Evolutionary conservation across 768 basidiomycete genomes (phyloP).

Genomic region (Rhizopogon vinicolor): DNA sequence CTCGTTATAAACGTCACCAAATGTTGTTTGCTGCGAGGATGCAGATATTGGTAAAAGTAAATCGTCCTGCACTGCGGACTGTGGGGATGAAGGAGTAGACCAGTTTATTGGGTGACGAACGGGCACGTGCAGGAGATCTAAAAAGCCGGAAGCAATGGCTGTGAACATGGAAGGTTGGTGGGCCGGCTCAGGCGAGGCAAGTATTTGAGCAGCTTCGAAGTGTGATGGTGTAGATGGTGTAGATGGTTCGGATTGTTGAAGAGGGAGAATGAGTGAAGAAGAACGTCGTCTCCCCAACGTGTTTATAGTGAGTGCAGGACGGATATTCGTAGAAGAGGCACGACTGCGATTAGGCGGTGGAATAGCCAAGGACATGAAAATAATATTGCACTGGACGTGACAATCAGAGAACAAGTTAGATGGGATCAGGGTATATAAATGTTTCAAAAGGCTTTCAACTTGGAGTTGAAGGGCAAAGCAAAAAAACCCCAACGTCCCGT

Average conservation of each 20-base stretch:
- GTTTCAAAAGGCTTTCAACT: background rate
- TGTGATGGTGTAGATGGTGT: constrained; percentile 4
- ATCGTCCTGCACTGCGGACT: constrained; percentile 34
- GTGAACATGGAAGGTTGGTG: constrained; percentile 44
- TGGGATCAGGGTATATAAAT: too few relatives aligned
- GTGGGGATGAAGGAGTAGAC: constrained; percentile 44
- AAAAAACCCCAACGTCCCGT: too few relatives aligned
- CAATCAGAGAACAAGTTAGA: too few relatives aligned
- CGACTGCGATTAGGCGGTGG: constrained; percentile 47
- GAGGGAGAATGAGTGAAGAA: constrained; percentile 38
- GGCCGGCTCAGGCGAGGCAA: constrained; percentile 7
- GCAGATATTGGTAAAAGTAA: constrained; percentile 53
- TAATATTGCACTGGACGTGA: constrained; percentile 1
- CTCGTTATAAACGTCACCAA: constrained; percentile 38
- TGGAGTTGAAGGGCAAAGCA: background rate
- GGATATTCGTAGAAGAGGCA: constrained; percentile 56
- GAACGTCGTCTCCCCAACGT: constrained; percentile 55
- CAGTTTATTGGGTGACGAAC: constrained; percentile 34
- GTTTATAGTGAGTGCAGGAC: constrained; percentile 45
- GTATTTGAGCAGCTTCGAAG: constrained; percentile 1
- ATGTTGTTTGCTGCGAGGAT: constrained; percentile 41
- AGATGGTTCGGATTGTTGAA: constrained; percentile 14
- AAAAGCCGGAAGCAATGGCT: constrained; percentile 43
- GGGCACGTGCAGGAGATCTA: constrained; percentile 48
- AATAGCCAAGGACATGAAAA: constrained; percentile 26